Evolutionary conservation across 1,284 basidiomycete species (phyloP).

Genomic region (Inonotus obliquus): DNA sequence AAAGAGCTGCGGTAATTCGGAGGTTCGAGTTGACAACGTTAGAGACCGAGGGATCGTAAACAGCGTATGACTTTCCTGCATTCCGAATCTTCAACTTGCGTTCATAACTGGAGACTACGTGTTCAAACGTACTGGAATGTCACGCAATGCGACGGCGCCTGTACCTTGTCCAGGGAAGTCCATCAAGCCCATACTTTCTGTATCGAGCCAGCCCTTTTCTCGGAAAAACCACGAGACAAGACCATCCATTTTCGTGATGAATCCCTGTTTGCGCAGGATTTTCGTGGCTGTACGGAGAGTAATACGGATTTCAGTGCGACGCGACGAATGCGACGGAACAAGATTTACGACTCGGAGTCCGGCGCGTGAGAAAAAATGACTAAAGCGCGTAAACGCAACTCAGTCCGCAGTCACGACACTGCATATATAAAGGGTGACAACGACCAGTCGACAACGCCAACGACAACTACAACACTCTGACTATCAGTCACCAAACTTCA

Average conservation of each 20-base stretch:
- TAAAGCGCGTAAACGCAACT: background rate
- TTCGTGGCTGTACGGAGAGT: background rate
- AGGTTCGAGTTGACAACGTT: conserved; percentile 79
- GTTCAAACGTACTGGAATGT: conserved; percentile 60
- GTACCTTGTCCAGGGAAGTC: conserved; percentile 57
- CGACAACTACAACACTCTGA: background rate
- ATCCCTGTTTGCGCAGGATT: background rate
- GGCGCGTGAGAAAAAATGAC: background rate
- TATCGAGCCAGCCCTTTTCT: conserved; percentile 41
- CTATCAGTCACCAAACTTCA: background rate
- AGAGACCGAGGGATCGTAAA: conserved; percentile 81
- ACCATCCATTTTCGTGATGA: conserved; percentile 21
- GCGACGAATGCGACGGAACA: too few relatives aligned
- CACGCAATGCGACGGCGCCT: conserved; percentile 64
- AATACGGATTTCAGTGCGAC: too few relatives aligned
- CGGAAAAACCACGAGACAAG: conserved; percentile 40
- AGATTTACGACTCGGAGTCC: background rate
- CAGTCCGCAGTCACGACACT: background rate
- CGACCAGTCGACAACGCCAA: background rate
- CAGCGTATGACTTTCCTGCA: conserved; percentile 65
- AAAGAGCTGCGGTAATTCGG: conserved; percentile 54
- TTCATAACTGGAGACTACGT: background rate
- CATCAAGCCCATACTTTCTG: conserved; percentile 39
- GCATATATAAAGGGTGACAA: too few relatives aligned
- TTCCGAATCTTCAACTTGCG: background rate